Conservation (phyloP, 768 basidiomycete species). For the Tylopilus rubrobrunneus region DNA sequence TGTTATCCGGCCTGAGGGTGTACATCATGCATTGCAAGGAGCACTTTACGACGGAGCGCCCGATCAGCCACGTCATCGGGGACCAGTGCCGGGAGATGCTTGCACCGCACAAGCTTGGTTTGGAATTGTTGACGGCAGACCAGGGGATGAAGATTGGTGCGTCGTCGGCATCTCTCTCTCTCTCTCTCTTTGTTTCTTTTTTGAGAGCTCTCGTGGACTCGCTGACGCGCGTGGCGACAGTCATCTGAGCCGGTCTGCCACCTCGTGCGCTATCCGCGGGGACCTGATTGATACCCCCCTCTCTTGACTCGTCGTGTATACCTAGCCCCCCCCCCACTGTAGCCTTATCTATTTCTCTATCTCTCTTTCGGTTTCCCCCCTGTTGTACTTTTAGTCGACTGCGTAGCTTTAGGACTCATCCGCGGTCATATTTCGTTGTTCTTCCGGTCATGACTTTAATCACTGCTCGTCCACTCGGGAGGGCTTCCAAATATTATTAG, state of each 20-base stretch:
- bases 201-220: not conserved
- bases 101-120: slow-evolving; percentile 58
- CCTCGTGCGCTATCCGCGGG: not conserved
- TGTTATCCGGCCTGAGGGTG: slow-evolving; percentile 59
- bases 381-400: too few relatives aligned
- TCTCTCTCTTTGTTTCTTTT: not conserved
- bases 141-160: slow-evolving; percentile 82
- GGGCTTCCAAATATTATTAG: too few relatives aligned
- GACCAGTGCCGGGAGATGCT: slow-evolving; percentile 68
- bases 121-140: slow-evolving; percentile 63
- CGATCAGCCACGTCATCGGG: slow-evolving; percentile 65
- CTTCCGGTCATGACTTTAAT: too few relatives aligned
- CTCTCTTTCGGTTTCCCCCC: not conserved
- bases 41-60: slow-evolving; percentile 46
- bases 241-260: not conserved
- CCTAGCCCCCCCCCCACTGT: slow-evolving; percentile 32
- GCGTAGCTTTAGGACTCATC: too few relatives aligned
- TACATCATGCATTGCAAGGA: slow-evolving; percentile 90
- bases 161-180: slow-evolving; percentile 24
- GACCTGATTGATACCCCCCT: slow-evolving; percentile 17
- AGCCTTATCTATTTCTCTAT: slow-evolving; percentile 28
- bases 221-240: not conserved
- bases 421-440: too few relatives aligned
- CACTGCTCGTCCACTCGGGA: too few relatives aligned
- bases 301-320: slow-evolving; percentile 28